These are phyloP conservation scores for Stephanodiscus minutulus DNA, from an alignment of 108 stramenopile species.

Conservation along the genomic window DNA sequence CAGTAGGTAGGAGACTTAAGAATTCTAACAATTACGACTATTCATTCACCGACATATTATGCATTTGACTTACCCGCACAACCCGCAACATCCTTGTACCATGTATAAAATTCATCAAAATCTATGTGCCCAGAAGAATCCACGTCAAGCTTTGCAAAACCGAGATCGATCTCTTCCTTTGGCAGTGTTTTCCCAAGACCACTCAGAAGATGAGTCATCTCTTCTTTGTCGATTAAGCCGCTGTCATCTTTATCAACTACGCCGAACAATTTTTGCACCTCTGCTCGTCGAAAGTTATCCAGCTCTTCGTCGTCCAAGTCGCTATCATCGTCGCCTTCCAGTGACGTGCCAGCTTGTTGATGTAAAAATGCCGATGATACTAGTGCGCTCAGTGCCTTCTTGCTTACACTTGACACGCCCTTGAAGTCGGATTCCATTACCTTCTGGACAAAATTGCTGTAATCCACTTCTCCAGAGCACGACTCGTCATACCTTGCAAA, in stretches of 20 bases:
- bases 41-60: not conserved
- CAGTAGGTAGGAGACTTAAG: too few relatives aligned
- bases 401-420: constrained; percentile 37
- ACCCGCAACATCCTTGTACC: constrained; percentile 46
- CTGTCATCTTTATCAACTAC: constrained; percentile 57
- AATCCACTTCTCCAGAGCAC: constrained; percentile 67
- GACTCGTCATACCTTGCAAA: constrained; percentile 66
- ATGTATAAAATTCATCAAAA: constrained; percentile 58
- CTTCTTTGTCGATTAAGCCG: constrained; percentile 48
- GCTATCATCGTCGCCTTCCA: constrained; percentile 53
- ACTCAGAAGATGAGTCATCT: constrained; percentile 36
- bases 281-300: constrained; percentile 42
- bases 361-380: constrained; percentile 53
- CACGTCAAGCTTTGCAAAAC: constrained; percentile 47
- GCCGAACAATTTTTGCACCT: constrained; percentile 52
- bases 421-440: constrained; percentile 66
- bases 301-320: constrained; percentile 60
- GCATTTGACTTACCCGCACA: constrained; percentile 1
- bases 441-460: constrained; percentile 61
- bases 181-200: constrained; percentile 43
- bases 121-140: constrained; percentile 46
- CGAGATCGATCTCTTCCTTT: constrained; percentile 35
- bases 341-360: constrained; percentile 10
- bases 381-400: constrained; percentile 45
- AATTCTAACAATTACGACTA: too few relatives aligned